These are phyloP conservation scores for Lichtheimia corymbifera DNA, from an alignment of 371 early-diverging fungal genomes.

Conservation along the genomic window DNA sequence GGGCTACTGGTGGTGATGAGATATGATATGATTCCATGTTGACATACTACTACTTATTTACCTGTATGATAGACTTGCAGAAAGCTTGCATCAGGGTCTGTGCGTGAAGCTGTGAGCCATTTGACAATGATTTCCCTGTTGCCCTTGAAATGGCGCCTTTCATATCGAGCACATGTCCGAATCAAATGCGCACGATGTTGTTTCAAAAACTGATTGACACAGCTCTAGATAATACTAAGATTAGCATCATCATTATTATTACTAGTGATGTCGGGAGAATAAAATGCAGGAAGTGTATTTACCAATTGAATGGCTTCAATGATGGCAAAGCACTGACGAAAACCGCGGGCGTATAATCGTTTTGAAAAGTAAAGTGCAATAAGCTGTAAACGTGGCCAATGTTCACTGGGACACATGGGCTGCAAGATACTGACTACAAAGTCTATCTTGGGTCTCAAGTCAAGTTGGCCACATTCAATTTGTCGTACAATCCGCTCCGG, in stretches of 20 bases:
- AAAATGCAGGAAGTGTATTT: slow-evolving; percentile 4
- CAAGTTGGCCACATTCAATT: slow-evolving; percentile 42
- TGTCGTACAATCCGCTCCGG: slow-evolving; percentile 46
- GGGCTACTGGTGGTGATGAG: slow-evolving; percentile 13
- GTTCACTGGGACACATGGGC: slow-evolving; percentile 46
- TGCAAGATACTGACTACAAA: slow-evolving; percentile 60
- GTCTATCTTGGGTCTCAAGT: slow-evolving; percentile 51
- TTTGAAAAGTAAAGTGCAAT: slow-evolving; percentile 19
- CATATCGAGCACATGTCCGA: slow-evolving; percentile 46
- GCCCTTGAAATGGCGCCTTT: slow-evolving; percentile 62
- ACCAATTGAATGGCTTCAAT: slow-evolving; percentile 78
- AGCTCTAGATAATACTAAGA: slow-evolving; percentile 15
- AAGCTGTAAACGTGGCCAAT: slow-evolving; percentile 22
- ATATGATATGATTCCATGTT: not conserved
- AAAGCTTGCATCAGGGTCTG: slow-evolving; percentile 14
- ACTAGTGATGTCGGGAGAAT: too few relatives aligned
- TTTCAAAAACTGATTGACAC: slow-evolving; percentile 29
- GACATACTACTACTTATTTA: not conserved
- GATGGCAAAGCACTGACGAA: slow-evolving; percentile 65
- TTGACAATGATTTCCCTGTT: slow-evolving; percentile 28
- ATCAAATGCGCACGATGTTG: slow-evolving; percentile 24
- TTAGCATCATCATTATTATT: slow-evolving; percentile 6
- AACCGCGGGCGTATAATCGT: slow-evolving; percentile 49
- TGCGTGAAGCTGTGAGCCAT: slow-evolving; percentile 42
- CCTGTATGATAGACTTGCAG: slow-evolving; percentile 30